These are phyloP conservation scores for Gastrolobium bilobum DNA, from an alignment of 306 rosid species.

Conservation along the genomic window DNA sequence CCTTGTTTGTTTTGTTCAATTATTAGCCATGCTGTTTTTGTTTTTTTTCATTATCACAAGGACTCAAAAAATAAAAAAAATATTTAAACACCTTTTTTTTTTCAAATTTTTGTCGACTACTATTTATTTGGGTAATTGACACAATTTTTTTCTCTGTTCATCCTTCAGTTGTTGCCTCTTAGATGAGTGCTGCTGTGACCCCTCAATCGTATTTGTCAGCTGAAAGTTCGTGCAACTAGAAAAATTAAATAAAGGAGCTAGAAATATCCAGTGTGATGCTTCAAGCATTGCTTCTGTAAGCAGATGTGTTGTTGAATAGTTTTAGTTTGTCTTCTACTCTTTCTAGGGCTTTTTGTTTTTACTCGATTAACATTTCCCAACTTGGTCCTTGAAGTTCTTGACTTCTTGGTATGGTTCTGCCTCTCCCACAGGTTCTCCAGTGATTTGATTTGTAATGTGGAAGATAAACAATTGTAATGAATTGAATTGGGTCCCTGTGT, in stretches of 20 bases:
- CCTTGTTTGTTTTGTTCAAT: background rate
- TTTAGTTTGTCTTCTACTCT: background rate
- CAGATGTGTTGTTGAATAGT: slow-evolving; percentile 2
- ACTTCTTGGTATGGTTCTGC: background rate
- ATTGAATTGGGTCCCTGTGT: slow-evolving; percentile 44
- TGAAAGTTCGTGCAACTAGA: slow-evolving; percentile 35
- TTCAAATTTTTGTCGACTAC: background rate
- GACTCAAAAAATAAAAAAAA: no score
- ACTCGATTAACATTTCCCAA: slow-evolving; percentile 18
- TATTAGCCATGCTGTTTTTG: background rate
- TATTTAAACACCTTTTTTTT: background rate
- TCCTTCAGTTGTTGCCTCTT: slow-evolving; percentile 78
- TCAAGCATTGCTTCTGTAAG: background rate
- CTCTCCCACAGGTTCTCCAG: background rate
- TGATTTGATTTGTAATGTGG: slow-evolving; percentile 42
- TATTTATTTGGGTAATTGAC: slow-evolving; percentile 12
- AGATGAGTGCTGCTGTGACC: slow-evolving; percentile 97
- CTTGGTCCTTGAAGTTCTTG: background rate
- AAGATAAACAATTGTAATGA: slow-evolving; percentile 15
- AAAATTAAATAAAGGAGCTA: slow-evolving; percentile 15
- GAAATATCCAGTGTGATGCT: slow-evolving; percentile 39
- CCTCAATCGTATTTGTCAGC: slow-evolving; percentile 61
- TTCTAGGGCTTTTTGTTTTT: background rate
- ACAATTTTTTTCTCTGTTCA: background rate
- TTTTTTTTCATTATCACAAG: no score